Base-by-base conservation (phyloP, 441 rosid genomes). In the Sinapis alba region DNA sequence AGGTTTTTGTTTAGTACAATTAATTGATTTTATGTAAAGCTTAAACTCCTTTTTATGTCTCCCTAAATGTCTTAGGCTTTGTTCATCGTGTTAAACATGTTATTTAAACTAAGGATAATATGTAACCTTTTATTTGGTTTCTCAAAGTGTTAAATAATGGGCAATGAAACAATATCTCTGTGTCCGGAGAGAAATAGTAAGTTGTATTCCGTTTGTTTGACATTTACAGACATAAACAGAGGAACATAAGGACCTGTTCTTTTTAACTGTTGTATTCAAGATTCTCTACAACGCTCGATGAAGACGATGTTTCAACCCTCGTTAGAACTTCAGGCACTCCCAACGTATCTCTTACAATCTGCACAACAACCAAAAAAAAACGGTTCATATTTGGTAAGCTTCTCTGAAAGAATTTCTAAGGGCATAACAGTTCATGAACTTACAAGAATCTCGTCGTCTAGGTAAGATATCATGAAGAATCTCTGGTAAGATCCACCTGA, bases 281-380 rank as follows among this genome's bases (percentile, higher is more conserved):
- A 34, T 84, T 45, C 26, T 87, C 94, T 5, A 41, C 82, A 36
- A 79, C 5, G 2, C 86, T 71, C 30, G 92, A 68, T 32, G 83
- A 64, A 24, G 83, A 66, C 16, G 92, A 82, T 16, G 83, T 64
- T 68, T 88, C 97, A 74, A 88, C 77, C 85, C 91, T 88, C 24
- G 95, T 89, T 67, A 94, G 89, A 74, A 94, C 97, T 88, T 90
- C 97, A 16, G 97, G 94, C 65, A 85, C 50, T 73, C 98, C 98
- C 1, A 84, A 61, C 1, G 88, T 74, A 78, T 86, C 91, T 77
- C 98, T 86, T 32, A 90, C 79, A 78, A 91, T 89, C 98, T 94
- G 90, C 30, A 63, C 71, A 43, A 68, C 81, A 47, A 69, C 20
- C 27, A 24, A 60, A 71, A 45, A 7, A 57, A 24, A 30, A 4